Base-by-base conservation (phyloP, 768 basidiomycete genomes). In the Strobilomyces echinocephalus region DNA sequence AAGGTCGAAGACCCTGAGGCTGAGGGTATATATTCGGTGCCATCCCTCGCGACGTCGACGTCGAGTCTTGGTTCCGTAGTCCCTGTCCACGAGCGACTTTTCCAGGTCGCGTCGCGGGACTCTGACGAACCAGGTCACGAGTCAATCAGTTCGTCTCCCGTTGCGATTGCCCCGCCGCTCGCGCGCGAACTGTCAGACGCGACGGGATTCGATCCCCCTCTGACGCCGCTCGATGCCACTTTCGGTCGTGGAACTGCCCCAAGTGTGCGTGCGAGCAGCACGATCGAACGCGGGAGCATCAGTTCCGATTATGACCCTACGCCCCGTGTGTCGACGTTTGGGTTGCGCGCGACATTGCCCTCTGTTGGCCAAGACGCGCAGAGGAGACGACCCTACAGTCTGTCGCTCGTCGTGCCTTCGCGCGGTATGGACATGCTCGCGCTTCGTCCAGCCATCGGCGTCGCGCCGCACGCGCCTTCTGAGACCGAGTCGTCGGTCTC, bases 41-140 rank as follows among this genome's bases (percentile, higher is more conserved):
- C 56, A 39, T 59, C 67, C 52, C 52, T 30, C 14, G 67, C 60
- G 7, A 53, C 59, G 21, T 69, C 68, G 1, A 69, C 65, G 12
- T 69, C 68, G 8, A 69, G 68, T 20, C 50, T 69, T 11, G 68
- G 68, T 36, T 69, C 68, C 28, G 16, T 69, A 4, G n/a, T 69
- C 30, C 63, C 69, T 14, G 53, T 43, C 1, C 33, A 67, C 24
- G 67, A 69, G 43, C 59, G 62, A 4, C 28, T 61, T 8, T 71
- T 70, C 44, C 54, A 55, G 8, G 18, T 58, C 14, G 14, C 43
- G 14, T 56, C 60, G 44, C 53, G 40, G n/a, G 55, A 63, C 8
- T 47, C 49, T 6, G 53, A 60, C 12, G 54, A 57, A n/a, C 51
- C 39, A 9, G 46, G 12, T 20, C 42, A 39, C 26, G 48, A 52